Percentiles rank a stretch among this genome's conserved stretches.
Conservation (phyloP, 768 basidiomycete genomes). For the Trametes cingulata region DNA sequence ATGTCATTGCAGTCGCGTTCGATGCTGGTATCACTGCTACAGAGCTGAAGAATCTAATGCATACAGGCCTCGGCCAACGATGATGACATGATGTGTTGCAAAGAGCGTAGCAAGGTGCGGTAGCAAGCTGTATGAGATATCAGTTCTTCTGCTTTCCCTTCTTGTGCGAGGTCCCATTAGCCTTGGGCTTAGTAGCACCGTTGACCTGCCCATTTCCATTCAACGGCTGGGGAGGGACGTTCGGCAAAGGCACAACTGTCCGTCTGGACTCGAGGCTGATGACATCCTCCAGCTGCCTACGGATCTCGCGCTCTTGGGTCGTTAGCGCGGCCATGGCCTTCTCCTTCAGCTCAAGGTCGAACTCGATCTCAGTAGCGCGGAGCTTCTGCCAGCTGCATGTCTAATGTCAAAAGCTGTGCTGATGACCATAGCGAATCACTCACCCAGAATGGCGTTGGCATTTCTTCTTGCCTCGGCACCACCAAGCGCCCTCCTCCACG, state of each 20-base stretch:
- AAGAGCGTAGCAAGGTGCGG: not conserved
- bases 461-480: conserved; percentile 74
- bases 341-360: conserved; percentile 77
- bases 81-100: not conserved
- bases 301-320: conserved; percentile 74
- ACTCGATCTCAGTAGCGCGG: conserved; percentile 67
- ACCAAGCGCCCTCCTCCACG: conserved; percentile 57
- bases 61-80: conserved; percentile 1
- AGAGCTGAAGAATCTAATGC: conserved; percentile 11
- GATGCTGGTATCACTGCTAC: conserved; percentile 4
- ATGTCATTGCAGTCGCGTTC: conserved; percentile 15
- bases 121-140: not conserved
- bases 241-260: not conserved
- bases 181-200: conserved; percentile 44
- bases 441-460: conserved; percentile 83
- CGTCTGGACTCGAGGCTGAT: conserved; percentile 33
- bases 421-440: conserved; percentile 23
- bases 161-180: conserved; percentile 38
- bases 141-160: conserved; percentile 50
- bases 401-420: not conserved
- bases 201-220: conserved; percentile 29
- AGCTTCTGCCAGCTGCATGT: conserved; percentile 73
- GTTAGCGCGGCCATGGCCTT: conserved; percentile 66
- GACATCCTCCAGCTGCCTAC: conserved; percentile 75
- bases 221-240: conserved; percentile 23